These are phyloP conservation scores for Verruconis gallopava DNA, from an alignment of 2,329 filamentous ascomycete species.

Conservation along the genomic window DNA sequence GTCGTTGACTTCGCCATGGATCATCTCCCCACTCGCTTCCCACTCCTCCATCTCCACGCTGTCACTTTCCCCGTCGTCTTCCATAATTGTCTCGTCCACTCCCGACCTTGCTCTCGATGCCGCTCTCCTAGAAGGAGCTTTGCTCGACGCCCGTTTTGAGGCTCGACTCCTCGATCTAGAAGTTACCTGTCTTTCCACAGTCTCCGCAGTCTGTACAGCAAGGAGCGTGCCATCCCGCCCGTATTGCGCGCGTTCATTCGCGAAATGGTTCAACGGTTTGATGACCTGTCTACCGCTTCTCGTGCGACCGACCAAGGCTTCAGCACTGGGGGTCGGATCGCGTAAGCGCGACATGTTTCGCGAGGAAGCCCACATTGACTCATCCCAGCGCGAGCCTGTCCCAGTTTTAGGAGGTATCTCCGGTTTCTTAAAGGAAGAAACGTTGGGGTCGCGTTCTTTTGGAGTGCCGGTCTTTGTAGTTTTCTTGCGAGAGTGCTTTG, in stretches of 20 bases:
- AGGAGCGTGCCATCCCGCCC: slow-evolving; percentile 57
- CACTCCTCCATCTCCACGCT: slow-evolving; percentile 41
- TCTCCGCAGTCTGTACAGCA: slow-evolving; percentile 63
- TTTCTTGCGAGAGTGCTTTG: slow-evolving; percentile 3
- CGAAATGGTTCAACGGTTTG: slow-evolving; percentile 73
- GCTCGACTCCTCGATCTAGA: neutral
- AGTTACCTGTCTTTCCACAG: slow-evolving; percentile 31
- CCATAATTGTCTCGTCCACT: slow-evolving; percentile 32
- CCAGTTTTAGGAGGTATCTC: neutral
- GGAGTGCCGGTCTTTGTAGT: slow-evolving; percentile 2
- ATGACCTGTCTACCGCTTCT: slow-evolving; percentile 69
- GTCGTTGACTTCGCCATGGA: slow-evolving; percentile 49
- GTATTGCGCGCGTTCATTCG: slow-evolving; percentile 65
- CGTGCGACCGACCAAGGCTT: slow-evolving; percentile 46
- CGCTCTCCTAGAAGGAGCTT: neutral
- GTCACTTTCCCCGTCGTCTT: slow-evolving; percentile 31
- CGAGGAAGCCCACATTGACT: slow-evolving; percentile 13
- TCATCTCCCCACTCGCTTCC: slow-evolving; percentile 53
- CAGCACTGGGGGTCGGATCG: slow-evolving; percentile 26
- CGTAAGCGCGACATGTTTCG: slow-evolving; percentile 24
- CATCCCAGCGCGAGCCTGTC: slow-evolving; percentile 5
- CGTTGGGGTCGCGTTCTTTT: slow-evolving; percentile 8
- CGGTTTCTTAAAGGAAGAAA: slow-evolving; percentile 6
- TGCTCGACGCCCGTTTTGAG: neutral
- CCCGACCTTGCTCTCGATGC: neutral